Percentiles rank a stretch among this genome's conserved stretches.
Conservation (phyloP, 2,329 filamentous ascomycete species). For the Sclerotinia glacialis region DNA sequence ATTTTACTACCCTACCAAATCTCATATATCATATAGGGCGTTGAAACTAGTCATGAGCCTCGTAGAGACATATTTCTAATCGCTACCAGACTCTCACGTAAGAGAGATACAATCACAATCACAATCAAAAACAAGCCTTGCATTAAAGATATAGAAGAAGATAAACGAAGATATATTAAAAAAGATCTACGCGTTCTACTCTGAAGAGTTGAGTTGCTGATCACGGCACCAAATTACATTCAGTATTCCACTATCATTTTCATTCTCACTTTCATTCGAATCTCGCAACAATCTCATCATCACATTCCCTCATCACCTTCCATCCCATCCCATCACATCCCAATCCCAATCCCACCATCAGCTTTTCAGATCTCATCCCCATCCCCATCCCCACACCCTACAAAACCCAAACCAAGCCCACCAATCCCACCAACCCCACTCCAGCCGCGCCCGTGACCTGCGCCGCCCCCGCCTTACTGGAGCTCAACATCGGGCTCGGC, state of each 20-base stretch:
- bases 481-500: not conserved
- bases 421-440: not conserved
- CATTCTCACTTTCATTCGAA: not conserved
- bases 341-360: not conserved
- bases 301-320: not conserved
- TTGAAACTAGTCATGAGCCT: no score
- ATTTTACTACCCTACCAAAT: no score
- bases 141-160: not conserved
- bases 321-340: not conserved
- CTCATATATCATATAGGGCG: no score
- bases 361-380: not conserved
- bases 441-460: conserved; percentile 11
- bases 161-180: not conserved
- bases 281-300: no score
- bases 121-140: no score
- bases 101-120: no score
- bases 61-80: no score
- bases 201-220: not conserved
- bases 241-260: not conserved
- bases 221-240: not conserved
- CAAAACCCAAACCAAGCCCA: conserved; percentile 19
- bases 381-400: not conserved
- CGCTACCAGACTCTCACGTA: not conserved
- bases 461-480: conserved; percentile 13
- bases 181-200: not conserved